phyloP scores from a whole-genome alignment of 2,329 filamentous ascomycete genomes.

The Ophiocordyceps australis region DNA sequence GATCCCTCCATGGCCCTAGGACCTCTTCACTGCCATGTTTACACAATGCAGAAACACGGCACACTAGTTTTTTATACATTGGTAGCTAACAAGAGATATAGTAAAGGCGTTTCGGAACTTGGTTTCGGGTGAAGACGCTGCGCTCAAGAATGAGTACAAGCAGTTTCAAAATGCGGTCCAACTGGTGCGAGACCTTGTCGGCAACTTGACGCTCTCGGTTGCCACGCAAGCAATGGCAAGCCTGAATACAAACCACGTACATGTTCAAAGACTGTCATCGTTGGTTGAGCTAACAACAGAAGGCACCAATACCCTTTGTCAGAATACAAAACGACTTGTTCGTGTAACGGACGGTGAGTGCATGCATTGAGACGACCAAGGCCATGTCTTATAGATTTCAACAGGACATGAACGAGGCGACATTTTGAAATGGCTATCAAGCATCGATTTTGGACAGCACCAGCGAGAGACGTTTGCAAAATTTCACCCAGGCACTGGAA shows the following conservation, averaged over 20 bases:
- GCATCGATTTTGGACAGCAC: slow-evolving; percentile 2
- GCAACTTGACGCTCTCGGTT: slow-evolving; percentile 1
- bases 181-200: slow-evolving; percentile 2
- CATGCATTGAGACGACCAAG: too few species aligned
- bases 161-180: slow-evolving; percentile 3
- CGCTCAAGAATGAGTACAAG: slow-evolving; percentile 2
- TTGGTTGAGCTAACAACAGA: neutral
- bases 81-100: neutral
- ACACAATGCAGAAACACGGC: too few species aligned
- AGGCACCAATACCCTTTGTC: neutral
- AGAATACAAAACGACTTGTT: neutral
- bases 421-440: slow-evolving; percentile 2
- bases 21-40: too few species aligned
- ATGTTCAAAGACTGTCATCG: slow-evolving; percentile 1
- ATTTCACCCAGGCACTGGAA: slow-evolving; percentile 2
- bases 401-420: slow-evolving; percentile 2
- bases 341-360: slow-evolving; percentile 1
- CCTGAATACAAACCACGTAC: slow-evolving; percentile 1
- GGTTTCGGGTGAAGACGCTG: slow-evolving; percentile 2
- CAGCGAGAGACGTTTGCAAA: slow-evolving; percentile 2
- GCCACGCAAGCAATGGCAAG: slow-evolving; percentile 1
- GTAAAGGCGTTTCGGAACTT: slow-evolving; percentile 3
- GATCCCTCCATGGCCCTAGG: too few species aligned
- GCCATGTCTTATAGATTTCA: neutral
- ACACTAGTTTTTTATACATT: too few species aligned